Evolutionary conservation across 108 stramenopile species (phyloP).

Genomic region (Aurantiochytrium sp.): DNA sequence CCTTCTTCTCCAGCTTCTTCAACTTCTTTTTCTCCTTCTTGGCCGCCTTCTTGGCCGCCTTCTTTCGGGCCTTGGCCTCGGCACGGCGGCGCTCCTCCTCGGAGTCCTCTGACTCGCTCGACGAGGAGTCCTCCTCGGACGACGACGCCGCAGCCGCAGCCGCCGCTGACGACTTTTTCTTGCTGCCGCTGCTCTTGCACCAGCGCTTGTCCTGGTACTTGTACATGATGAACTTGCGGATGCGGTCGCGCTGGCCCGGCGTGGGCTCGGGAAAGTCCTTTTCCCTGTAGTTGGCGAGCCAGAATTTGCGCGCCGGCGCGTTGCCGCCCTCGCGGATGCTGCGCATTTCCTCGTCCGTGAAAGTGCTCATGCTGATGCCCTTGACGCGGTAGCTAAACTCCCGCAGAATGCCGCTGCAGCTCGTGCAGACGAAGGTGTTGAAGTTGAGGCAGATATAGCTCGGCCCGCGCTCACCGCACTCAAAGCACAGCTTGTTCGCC

Average conservation of each 20-base stretch:
- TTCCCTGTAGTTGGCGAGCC: neutral
- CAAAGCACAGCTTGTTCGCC: constrained; percentile 10
- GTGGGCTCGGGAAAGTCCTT: neutral
- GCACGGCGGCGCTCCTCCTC: neutral
- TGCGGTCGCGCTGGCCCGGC: neutral
- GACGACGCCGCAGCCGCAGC: neutral
- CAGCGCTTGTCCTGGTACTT: constrained; percentile 16
- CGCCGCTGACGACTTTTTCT: constrained; percentile 2
- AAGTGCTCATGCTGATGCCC: constrained; percentile 18
- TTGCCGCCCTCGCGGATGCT: neutral
- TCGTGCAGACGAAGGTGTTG: neutral
- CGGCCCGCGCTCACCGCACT: neutral
- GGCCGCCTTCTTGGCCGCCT: neutral
- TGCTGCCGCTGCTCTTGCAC: neutral
- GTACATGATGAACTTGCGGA: constrained; percentile 18
- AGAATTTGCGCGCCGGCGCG: neutral
- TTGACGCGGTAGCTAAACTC: constrained; percentile 20
- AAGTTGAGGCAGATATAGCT: neutral
- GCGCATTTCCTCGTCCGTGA: neutral
- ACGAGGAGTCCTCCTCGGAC: neutral
- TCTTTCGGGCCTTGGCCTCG: constrained; percentile 5
- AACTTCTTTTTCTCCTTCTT: neutral
- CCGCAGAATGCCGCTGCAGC: constrained; percentile 8
- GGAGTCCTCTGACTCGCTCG: neutral
- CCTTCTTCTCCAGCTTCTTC: neutral